A percentile compares a stretch with the other conserved stretches of the same genome.
Conservation (phyloP, 2,329 filamentous ascomycete species). For the Pseudopithomyces maydicus region DNA sequence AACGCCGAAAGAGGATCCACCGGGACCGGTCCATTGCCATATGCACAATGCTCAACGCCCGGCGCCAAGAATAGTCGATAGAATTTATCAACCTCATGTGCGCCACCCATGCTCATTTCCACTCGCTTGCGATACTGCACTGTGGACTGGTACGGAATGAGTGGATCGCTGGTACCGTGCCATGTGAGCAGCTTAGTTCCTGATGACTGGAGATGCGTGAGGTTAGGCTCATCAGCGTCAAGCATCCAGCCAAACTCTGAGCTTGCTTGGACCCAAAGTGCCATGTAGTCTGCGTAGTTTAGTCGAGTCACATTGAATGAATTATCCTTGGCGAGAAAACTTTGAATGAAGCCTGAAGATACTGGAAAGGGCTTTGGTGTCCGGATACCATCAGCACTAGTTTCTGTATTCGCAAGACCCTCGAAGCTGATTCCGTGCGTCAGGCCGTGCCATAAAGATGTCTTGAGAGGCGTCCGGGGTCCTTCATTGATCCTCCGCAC, state of each 20-base stretch:
- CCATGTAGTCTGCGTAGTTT: constrained; percentile 17
- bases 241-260: constrained; percentile 28
- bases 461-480: constrained; percentile 15
- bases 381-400: constrained; percentile 19
- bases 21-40: constrained; percentile 24
- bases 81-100: constrained; percentile 29
- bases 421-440: constrained; percentile 18
- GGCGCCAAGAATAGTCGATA: constrained; percentile 40
- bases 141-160: constrained; percentile 33
- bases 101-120: constrained; percentile 30
- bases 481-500: constrained; percentile 24
- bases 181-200: constrained; percentile 35
- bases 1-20: constrained; percentile 25
- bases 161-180: constrained; percentile 32
- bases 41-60: constrained; percentile 31
- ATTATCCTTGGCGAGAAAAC: constrained; percentile 20
- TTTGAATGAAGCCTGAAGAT: constrained; percentile 23
- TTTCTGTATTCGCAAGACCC: constrained; percentile 17
- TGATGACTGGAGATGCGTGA: constrained; percentile 25
- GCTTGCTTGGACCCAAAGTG: constrained; percentile 23
- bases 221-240: constrained; percentile 27
- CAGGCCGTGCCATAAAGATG: constrained; percentile 17
- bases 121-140: constrained; percentile 28
- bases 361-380: constrained; percentile 22
- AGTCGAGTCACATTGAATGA: constrained; percentile 20